These are phyloP conservation scores for Cryptococcus sp. DNA, from an alignment of 1,284 basidiomycete genomes.

Conservation along the genomic window DNA sequence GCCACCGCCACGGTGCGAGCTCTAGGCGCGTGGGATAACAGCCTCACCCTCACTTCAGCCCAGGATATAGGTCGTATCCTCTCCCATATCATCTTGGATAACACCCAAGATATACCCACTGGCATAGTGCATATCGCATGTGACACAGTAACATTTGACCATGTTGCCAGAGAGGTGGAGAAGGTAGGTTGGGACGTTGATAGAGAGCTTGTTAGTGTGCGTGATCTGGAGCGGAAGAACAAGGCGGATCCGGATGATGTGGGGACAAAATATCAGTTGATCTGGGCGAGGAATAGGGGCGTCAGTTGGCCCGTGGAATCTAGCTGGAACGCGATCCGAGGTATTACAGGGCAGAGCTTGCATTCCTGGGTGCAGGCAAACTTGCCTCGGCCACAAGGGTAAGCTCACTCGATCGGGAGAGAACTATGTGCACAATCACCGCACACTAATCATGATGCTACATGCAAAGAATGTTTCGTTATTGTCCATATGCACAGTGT, in stretches of 20 bases:
- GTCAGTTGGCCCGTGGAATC: conserved; percentile 15
- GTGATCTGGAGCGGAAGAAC: conserved; percentile 7
- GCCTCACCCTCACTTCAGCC: conserved; percentile 43
- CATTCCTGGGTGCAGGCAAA: no score
- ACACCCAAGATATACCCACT: conserved; percentile 14
- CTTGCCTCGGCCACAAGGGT: no score
- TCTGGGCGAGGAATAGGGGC: conserved; percentile 19
- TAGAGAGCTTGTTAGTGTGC: conserved; percentile 22
- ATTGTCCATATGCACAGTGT: conserved; percentile 3
- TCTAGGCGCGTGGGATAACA: conserved; percentile 43
- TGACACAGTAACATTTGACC: conserved; percentile 38
- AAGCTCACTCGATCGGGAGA: no score
- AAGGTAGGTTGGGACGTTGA: conserved; percentile 28
- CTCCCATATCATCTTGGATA: conserved; percentile 31
- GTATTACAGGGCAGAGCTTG: conserved; percentile 8
- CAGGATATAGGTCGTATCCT: conserved; percentile 46
- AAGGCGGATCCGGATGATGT: conserved; percentile 12
- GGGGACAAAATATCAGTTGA: conserved; percentile 15
- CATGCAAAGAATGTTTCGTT: neutral
- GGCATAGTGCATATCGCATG: conserved; percentile 37
- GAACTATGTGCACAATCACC: no score
- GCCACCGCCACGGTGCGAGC: conserved; percentile 29
- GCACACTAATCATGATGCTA: no score
- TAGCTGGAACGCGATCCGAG: conserved; percentile 18
- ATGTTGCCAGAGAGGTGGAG: conserved; percentile 4